A percentile compares a stretch with the other conserved stretches of the same genome.
phyloP scores from a whole-genome alignment of 2,329 filamentous ascomycete species.

The Dendrostoma leiphaemia region DNA sequence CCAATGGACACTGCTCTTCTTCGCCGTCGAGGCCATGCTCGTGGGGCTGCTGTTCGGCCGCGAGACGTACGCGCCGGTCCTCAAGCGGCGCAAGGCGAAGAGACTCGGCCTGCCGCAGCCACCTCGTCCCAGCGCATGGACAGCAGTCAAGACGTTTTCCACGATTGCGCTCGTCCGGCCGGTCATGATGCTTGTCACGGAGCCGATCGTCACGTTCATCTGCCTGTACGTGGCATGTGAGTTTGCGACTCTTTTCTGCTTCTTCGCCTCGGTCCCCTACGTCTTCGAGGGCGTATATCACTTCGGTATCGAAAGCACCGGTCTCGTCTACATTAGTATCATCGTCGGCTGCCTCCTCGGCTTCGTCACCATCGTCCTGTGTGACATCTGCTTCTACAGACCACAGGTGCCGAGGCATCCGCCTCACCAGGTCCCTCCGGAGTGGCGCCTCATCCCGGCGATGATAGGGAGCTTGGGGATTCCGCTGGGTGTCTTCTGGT shows the following conservation, averaged over 20 bases:
- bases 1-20: constrained; percentile 48
- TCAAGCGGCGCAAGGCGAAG: constrained; percentile 38
- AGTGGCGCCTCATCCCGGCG: constrained; percentile 57
- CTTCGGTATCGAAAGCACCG: constrained; percentile 41
- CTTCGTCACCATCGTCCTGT: constrained; percentile 37
- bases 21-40: constrained; percentile 36
- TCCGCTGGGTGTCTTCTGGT: constrained; percentile 57
- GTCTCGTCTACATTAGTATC: constrained; percentile 44
- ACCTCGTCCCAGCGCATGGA: constrained; percentile 22
- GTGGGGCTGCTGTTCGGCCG: constrained; percentile 39
- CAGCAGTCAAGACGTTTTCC: constrained; percentile 33
- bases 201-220: constrained; percentile 60
- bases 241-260: constrained; percentile 51
- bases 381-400: constrained; percentile 41
- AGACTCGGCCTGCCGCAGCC: constrained; percentile 31
- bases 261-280: constrained; percentile 51
- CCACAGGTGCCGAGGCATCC: constrained; percentile 31
- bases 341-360: constrained; percentile 45
- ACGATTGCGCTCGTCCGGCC: constrained; percentile 47
- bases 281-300: constrained; percentile 44
- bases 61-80: constrained; percentile 57
- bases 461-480: constrained; percentile 56
- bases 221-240: constrained; percentile 49
- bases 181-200: constrained; percentile 56
- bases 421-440: constrained; percentile 42